Conservation (phyloP, 1,139 yeast genomes). For the Lodderomyces metapsilosis region DNA sequence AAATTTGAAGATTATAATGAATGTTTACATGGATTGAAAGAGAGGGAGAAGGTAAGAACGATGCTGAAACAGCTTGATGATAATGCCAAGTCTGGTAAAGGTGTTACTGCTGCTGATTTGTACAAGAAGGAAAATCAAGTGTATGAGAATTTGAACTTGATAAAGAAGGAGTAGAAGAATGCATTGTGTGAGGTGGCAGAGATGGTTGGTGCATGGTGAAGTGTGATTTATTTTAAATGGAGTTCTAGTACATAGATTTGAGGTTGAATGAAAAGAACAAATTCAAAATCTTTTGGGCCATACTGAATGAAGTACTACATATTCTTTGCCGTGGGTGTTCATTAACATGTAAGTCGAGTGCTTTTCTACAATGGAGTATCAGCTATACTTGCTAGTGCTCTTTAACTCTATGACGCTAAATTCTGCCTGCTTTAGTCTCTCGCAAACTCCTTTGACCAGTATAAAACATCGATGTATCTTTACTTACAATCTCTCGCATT, state of each 20-base stretch:
- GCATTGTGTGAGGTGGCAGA: too few relatives aligned
- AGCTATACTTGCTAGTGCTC: too few relatives aligned
- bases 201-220: too few relatives aligned
- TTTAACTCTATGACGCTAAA: too few relatives aligned
- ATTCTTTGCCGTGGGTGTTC: too few relatives aligned
- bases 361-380: too few relatives aligned
- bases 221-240: neutral
- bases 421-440: too few relatives aligned
- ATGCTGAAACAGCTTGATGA: constrained; percentile 49
- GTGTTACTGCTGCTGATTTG: constrained; percentile 45
- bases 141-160: constrained; percentile 48
- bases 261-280: neutral
- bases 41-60: constrained; percentile 46
- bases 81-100: constrained; percentile 39
- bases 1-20: constrained; percentile 48
- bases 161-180: constrained; percentile 18
- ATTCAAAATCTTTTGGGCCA: neutral
- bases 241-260: neutral
- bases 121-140: constrained; percentile 44
- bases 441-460: too few relatives aligned
- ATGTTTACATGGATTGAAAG: constrained; percentile 50
- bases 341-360: too few relatives aligned
- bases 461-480: too few relatives aligned
- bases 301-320: neutral
- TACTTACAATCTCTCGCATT: too few relatives aligned